Evolutionary conservation across 2,329 filamentous ascomycete genomes (phyloP).

Genomic region (Colletotrichum sp.): DNA sequence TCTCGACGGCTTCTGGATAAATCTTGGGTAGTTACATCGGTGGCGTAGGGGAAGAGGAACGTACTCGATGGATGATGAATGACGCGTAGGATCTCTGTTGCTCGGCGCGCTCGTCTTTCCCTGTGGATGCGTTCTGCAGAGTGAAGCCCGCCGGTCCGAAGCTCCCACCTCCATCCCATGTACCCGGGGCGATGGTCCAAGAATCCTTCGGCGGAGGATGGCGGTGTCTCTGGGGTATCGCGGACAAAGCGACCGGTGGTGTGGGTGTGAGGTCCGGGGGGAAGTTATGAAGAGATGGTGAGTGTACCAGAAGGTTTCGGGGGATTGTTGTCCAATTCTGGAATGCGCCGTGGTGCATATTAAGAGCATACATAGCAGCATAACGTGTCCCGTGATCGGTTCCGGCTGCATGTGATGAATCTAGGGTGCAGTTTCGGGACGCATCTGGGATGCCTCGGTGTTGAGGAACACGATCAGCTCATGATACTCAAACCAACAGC

Average conservation of each 20-base stretch:
- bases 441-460: slow-evolving; percentile 83
- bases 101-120: slow-evolving; percentile 82
- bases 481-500: slow-evolving; percentile 4
- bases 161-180: slow-evolving; percentile 96
- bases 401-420: slow-evolving; percentile 91
- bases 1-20: slow-evolving; percentile 80
- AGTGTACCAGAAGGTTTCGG: slow-evolving; percentile 99
- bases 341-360: slow-evolving; percentile 97
- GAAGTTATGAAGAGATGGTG: slow-evolving; percentile 98
- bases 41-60: slow-evolving; percentile 50
- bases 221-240: slow-evolving; percentile 73
- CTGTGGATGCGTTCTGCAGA: slow-evolving; percentile 88
- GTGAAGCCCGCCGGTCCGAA: slow-evolving; percentile 85
- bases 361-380: slow-evolving; percentile 98
- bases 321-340: slow-evolving; percentile 94
- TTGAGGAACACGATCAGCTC: slow-evolving; percentile 68
- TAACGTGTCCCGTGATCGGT: slow-evolving; percentile 93
- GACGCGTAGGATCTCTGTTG: slow-evolving; percentile 90
- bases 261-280: slow-evolving; percentile 93
- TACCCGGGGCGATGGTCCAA: slow-evolving; percentile 96
- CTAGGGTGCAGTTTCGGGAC: slow-evolving; percentile 79
- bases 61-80: slow-evolving; percentile 75
- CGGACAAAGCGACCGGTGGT: slow-evolving; percentile 96
- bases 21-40: too few species aligned
- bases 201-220: slow-evolving; percentile 84